Evolutionary conservation across 2,329 filamentous ascomycete genomes (phyloP), one percentile per base, ranked within the genome.

Genomic region (Neonectria hederae): DNA sequence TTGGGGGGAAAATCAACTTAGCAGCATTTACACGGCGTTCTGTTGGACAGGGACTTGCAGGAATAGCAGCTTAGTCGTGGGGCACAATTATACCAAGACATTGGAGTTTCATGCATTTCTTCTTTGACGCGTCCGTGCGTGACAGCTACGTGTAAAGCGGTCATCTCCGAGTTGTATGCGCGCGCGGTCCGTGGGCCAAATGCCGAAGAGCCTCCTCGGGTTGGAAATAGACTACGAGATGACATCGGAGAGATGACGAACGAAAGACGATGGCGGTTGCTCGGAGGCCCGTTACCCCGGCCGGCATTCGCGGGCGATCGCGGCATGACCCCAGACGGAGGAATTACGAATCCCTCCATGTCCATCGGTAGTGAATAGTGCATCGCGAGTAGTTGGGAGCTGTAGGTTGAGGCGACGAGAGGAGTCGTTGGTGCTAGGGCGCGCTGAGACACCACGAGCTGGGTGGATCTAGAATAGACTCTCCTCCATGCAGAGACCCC

Each of bases 21-120:
- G 60, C 28, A 54, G 61, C 61, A 63, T 63, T 63, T 63, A 59
- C 55, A 59, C 17, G 48, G 48, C n/a, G 48, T 51, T 51, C n/a
- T 32, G n/a, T 32, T 42, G 40, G 46, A 38, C 59, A 67, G 30
- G 54, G 40, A 65, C 43, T 42, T 32, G 46, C 28, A 60, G 54
- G 53, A 54, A 40, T 54, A 54, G 62, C 22, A 65, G 40, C 49
- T 42, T 66, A 61, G 63, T 63, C 62, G 62, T 65, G 63, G 65
- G 64, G 62, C 66, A 49, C 62, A 71, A 72, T 70, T 58, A 66
- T 65, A 72, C 65, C 65, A 69, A 71, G 64, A 71, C 60, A 69
- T 68, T 65, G 32, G 59, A 69, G 49, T 69, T 63, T 63, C 56
- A 68, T 69, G 59, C 63, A 64, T 42, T 68, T 56, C 26, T 49